Conservation (phyloP, 2,329 filamentous ascomycete species). For the Amauroascus verrucosus region DNA sequence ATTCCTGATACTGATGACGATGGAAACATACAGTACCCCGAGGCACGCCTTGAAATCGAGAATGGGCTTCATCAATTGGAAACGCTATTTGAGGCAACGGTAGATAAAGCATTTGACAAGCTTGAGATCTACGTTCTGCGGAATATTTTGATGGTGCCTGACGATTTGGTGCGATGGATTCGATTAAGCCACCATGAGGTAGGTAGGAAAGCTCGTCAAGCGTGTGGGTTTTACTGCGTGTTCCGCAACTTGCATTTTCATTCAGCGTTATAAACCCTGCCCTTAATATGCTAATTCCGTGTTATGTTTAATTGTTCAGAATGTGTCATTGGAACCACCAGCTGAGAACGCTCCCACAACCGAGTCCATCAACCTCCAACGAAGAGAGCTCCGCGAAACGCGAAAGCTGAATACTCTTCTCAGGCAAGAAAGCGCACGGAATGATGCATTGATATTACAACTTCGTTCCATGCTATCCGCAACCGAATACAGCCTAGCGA, state of each 20-base stretch:
- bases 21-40: slow-evolving; percentile 38
- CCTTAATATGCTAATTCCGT: not conserved
- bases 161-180: slow-evolving; percentile 66
- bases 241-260: not conserved
- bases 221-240: not conserved
- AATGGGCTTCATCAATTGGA: slow-evolving; percentile 77
- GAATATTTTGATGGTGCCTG: slow-evolving; percentile 66
- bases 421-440: slow-evolving; percentile 58
- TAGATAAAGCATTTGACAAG: slow-evolving; percentile 76
- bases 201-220: slow-evolving; percentile 11
- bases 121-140: slow-evolving; percentile 84
- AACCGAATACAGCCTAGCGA: slow-evolving; percentile 17
- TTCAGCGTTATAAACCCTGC: not conserved
- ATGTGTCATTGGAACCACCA: slow-evolving; percentile 27
- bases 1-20: slow-evolving; percentile 40
- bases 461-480: slow-evolving; percentile 49
- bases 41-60: slow-evolving; percentile 64
- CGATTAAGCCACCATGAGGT: slow-evolving; percentile 77
- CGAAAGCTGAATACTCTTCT: slow-evolving; percentile 62
- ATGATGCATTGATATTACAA: slow-evolving; percentile 58
- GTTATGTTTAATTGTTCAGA: slow-evolving; percentile 23
- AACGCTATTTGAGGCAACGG: slow-evolving; percentile 67
- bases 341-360: slow-evolving; percentile 44
- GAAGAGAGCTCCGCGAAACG: slow-evolving; percentile 67
- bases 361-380: slow-evolving; percentile 60